Percentiles rank a stretch among this genome's conserved stretches.
Conservation (phyloP, 2,329 filamentous ascomycete species). For the Pochonia chlamydosporia region DNA sequence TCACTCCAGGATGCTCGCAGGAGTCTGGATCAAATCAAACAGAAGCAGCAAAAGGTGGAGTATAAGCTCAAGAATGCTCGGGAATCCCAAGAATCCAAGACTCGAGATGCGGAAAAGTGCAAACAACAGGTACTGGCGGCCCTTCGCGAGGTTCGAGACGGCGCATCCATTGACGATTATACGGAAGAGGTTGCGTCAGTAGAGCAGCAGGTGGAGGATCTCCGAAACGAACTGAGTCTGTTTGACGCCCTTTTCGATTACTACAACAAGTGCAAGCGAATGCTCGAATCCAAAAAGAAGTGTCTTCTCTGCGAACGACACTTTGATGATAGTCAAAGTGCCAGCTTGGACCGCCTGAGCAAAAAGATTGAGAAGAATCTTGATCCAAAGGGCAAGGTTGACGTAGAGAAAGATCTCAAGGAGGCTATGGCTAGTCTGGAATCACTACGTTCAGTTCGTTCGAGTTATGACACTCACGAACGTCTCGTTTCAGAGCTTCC, state of each 20-base stretch:
- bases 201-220: slow-evolving; percentile 51
- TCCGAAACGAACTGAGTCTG: slow-evolving; percentile 62
- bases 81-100: slow-evolving; percentile 59
- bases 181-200: slow-evolving; percentile 43
- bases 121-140: slow-evolving; percentile 49
- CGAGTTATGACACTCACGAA: slow-evolving; percentile 68
- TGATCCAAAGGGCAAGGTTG: slow-evolving; percentile 55
- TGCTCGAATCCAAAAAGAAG: slow-evolving; percentile 60
- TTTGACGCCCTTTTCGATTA: slow-evolving; percentile 66
- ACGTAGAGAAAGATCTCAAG: slow-evolving; percentile 56
- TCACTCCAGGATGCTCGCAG: slow-evolving; percentile 60
- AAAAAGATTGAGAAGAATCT: slow-evolving; percentile 61
- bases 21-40: slow-evolving; percentile 62
- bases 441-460: slow-evolving; percentile 55
- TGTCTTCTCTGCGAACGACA: slow-evolving; percentile 72
- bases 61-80: slow-evolving; percentile 63
- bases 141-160: slow-evolving; percentile 38
- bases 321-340: slow-evolving; percentile 56
- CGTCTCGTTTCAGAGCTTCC: slow-evolving; percentile 69
- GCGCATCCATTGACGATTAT: slow-evolving; percentile 48
- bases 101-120: slow-evolving; percentile 55
- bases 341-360: slow-evolving; percentile 55
- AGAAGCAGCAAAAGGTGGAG: slow-evolving; percentile 72
- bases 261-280: slow-evolving; percentile 61
- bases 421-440: slow-evolving; percentile 44